phyloP scores from a whole-genome alignment of 352 stramenopile species.

The Pythium grandisporangium region DNA sequence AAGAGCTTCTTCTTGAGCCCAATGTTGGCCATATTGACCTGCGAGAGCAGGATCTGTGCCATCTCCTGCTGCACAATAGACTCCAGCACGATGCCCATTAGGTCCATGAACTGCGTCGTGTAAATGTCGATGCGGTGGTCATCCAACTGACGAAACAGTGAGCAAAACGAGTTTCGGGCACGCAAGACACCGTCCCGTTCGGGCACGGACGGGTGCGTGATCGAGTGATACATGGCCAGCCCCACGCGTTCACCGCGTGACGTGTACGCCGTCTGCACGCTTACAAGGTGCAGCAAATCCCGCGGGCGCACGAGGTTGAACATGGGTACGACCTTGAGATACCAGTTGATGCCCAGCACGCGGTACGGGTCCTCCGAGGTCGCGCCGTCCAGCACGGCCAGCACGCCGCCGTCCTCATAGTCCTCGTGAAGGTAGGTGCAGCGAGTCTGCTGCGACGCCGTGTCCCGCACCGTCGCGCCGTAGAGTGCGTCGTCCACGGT shows the following conservation, averaged over 20 bases:
- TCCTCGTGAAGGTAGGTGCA: constrained; percentile 22
- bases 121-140: constrained; percentile 29
- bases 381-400: constrained; percentile 13
- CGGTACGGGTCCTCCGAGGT: constrained; percentile 20
- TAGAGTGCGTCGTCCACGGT: constrained; percentile 48
- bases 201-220: constrained; percentile 33
- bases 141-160: constrained; percentile 32
- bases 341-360: constrained; percentile 23
- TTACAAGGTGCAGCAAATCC: constrained; percentile 22
- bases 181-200: constrained; percentile 20
- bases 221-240: constrained; percentile 38
- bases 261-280: neutral
- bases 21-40: constrained; percentile 6
- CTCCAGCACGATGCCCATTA: neutral
- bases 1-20: constrained; percentile 34
- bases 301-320: constrained; percentile 30
- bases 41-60: constrained; percentile 8
- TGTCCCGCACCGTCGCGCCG: constrained; percentile 28
- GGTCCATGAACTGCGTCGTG: constrained; percentile 20
- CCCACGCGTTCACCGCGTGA: constrained; percentile 29
- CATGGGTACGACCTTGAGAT: constrained; percentile 10
- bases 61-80: constrained; percentile 12
- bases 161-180: constrained; percentile 24
- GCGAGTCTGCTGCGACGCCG: constrained; percentile 17
- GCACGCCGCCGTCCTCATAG: constrained; percentile 16